A percentile compares a stretch with the other conserved stretches of the same genome.
Evolutionary conservation across 306 rosid species (phyloP).

Genomic region (Begonia loranthoides): DNA sequence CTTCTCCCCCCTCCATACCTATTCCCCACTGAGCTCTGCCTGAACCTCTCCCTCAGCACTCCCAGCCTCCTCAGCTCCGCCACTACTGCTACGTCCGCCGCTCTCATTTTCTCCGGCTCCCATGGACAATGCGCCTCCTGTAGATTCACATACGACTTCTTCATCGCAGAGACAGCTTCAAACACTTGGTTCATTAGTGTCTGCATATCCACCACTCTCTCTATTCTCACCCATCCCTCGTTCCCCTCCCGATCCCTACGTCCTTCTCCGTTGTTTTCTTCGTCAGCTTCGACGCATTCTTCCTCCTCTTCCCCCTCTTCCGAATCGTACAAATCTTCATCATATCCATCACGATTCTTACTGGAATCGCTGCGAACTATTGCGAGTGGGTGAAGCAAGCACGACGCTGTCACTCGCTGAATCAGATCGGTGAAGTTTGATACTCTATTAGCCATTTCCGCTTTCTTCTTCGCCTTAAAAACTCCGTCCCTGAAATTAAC

Average conservation of each 20-base stretch:
- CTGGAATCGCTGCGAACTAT: constrained; percentile 16
- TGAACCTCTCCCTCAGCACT: constrained; percentile 61
- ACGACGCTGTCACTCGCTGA: constrained; percentile 79
- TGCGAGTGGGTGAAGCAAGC: constrained; percentile 85
- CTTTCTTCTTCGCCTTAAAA: constrained; percentile 17
- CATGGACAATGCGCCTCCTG: constrained; percentile 92
- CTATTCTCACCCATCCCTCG: constrained; percentile 18
- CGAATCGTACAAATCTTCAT: constrained; percentile 20
- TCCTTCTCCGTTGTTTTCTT: constrained; percentile 11
- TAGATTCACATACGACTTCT: constrained; percentile 55
- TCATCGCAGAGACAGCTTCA: constrained; percentile 68
- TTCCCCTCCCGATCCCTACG: constrained; percentile 17
- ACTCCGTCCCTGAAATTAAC: constrained; percentile 12
- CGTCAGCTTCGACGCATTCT: constrained; percentile 5
- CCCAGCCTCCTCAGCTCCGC: constrained; percentile 67
- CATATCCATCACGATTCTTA: constrained; percentile 12
- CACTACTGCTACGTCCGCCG: constrained; percentile 71
- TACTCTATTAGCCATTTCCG: constrained; percentile 62
- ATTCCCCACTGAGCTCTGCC: constrained; percentile 16
- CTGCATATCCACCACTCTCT: constrained; percentile 51
- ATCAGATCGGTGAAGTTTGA: constrained; percentile 87
- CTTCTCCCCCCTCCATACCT: constrained; percentile 18
- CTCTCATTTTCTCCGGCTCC: constrained; percentile 78
- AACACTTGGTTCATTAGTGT: constrained; percentile 57
- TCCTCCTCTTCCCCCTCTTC: constrained; percentile 27